A percentile compares a stretch with the other conserved stretches of the same genome.
Evolutionary conservation across 2,329 filamentous ascomycete species (phyloP).

Genomic region (Curvularia verruculosa): DNA sequence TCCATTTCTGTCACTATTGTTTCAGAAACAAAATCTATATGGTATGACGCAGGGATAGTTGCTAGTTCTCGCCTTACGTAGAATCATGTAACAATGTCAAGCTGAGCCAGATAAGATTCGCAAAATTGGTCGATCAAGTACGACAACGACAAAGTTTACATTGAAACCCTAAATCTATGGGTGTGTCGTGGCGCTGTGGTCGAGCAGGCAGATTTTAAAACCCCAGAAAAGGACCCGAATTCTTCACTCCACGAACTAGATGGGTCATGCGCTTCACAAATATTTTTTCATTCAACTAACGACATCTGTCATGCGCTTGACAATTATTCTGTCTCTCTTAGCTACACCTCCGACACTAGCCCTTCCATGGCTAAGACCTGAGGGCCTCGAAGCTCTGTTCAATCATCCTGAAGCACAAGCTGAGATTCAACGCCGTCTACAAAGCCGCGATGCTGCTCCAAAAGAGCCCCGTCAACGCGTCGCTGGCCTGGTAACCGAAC

Average conservation of each 20-base stretch:
- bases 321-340: constrained; percentile 8
- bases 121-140: neutral
- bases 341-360: constrained; percentile 15
- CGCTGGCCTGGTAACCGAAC: neutral
- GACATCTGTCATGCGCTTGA: constrained; percentile 17
- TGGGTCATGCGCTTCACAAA: constrained; percentile 17
- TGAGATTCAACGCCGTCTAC: constrained; percentile 16
- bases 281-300: no score
- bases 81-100: neutral
- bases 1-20: neutral
- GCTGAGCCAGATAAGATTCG: neutral
- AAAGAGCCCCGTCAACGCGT: constrained; percentile 8
- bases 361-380: constrained; percentile 24
- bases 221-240: no score
- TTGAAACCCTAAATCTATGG: neutral
- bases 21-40: no score
- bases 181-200: no score
- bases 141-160: neutral
- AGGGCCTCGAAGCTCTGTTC: constrained; percentile 23
- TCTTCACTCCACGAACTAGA: neutral
- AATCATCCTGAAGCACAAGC: constrained; percentile 23
- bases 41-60: neutral
- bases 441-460: constrained; percentile 8
- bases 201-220: neutral
- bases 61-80: neutral